phyloP scores from a whole-genome alignment of 495 filamentous ascomycete species.

The Penicillium tannophilum region DNA sequence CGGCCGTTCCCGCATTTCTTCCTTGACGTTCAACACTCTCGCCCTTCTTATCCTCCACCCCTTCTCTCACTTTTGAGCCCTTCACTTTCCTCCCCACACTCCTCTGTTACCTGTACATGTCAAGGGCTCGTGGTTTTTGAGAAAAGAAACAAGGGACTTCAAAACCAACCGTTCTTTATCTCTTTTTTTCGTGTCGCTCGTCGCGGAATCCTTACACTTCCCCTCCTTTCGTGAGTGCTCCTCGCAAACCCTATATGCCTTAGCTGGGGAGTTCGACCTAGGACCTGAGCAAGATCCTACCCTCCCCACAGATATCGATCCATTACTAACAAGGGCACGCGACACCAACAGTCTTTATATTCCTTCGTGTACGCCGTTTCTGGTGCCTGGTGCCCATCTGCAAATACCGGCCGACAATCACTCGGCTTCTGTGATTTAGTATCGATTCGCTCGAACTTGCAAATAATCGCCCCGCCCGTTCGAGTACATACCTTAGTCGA shows the following conservation, averaged over 20 bases:
- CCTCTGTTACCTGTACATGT: conserved; percentile 44
- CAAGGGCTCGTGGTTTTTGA: conserved; percentile 28
- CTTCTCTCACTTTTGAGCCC: conserved; percentile 9
- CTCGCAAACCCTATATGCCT: conserved; percentile 14
- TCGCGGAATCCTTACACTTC: conserved; percentile 14
- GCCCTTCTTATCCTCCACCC: conserved; percentile 9
- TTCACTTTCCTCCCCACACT: conserved; percentile 23
- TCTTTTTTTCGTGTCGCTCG: conserved; percentile 8
- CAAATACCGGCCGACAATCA: conserved; percentile 27
- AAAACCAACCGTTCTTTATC: conserved; percentile 7
- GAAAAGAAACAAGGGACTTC: conserved; percentile 11
- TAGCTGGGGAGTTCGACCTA: conserved; percentile 7
- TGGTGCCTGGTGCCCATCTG: conserved; percentile 36
- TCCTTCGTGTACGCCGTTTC: conserved; percentile 34
- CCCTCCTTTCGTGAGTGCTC: conserved; percentile 35
- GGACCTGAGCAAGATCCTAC: not conserved
- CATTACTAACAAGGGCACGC: conserved; percentile 22
- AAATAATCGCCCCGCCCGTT: conserved; percentile 22
- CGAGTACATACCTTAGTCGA: conserved; percentile 34
- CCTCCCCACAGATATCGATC: conserved; percentile 1
- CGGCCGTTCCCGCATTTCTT: conserved; percentile 32
- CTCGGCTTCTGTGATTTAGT: conserved; percentile 25
- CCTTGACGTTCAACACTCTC: conserved; percentile 20
- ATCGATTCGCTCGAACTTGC: conserved; percentile 19
- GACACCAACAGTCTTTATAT: conserved; percentile 27